A percentile compares a stretch with the other conserved stretches of the same genome.
phyloP scores from a whole-genome alignment of 352 stramenopile genomes.

The Thalassiosira livingstoniorum region DNA sequence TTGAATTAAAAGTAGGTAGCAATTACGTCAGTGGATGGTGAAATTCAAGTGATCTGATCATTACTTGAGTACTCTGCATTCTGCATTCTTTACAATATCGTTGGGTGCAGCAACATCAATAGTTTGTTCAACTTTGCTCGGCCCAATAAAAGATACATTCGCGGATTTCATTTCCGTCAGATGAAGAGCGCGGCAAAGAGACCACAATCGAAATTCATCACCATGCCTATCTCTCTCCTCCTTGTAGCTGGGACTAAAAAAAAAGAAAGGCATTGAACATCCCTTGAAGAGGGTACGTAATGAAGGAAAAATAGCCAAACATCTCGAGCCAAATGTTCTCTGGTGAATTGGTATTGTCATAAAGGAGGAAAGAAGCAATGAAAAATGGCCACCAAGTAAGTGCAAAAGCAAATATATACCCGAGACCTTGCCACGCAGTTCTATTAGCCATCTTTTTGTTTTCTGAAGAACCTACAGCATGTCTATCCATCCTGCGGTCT shows the following conservation, averaged over 20 bases:
- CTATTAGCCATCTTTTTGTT: background rate
- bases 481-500: slow-evolving; percentile 9
- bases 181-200: background rate
- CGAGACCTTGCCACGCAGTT: slow-evolving; percentile 17
- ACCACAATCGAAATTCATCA: background rate
- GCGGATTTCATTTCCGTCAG: too few relatives aligned
- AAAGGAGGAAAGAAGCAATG: background rate
- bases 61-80: too few relatives aligned
- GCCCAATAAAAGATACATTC: too few relatives aligned
- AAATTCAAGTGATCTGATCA: too few relatives aligned
- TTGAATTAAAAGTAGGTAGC: too few relatives aligned
- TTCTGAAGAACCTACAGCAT: background rate
- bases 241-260: background rate
- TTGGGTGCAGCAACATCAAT: too few relatives aligned
- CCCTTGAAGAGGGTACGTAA: background rate
- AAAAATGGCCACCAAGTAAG: slow-evolving; percentile 7
- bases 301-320: background rate
- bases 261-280: background rate
- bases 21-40: too few relatives aligned
- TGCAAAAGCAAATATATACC: slow-evolving; percentile 24
- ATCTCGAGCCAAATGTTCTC: too few relatives aligned
- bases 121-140: too few relatives aligned
- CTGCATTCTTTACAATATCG: too few relatives aligned
- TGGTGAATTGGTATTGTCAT: too few relatives aligned
- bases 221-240: background rate